Percentiles rank a stretch among this genome's conserved stretches.
Evolutionary conservation across 2,329 filamentous ascomycete genomes (phyloP).

Genomic region (Talaromyces pinophilus): DNA sequence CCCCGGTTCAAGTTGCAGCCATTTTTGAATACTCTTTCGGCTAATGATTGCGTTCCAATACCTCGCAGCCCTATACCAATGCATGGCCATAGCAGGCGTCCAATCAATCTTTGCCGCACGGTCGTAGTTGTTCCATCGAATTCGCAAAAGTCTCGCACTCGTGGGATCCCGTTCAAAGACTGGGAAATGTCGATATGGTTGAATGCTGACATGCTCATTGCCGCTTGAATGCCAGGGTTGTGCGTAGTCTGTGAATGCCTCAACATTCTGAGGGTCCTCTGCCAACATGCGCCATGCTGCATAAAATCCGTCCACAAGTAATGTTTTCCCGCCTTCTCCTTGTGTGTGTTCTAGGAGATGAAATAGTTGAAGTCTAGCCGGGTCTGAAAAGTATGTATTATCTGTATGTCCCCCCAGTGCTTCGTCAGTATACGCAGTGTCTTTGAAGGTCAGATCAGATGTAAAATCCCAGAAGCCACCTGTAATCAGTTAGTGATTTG

Average conservation of each 20-base stretch:
- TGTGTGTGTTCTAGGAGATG: constrained; percentile 79
- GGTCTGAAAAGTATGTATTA: constrained; percentile 93
- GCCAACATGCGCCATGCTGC: constrained; percentile 63
- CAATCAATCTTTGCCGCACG: constrained; percentile 67
- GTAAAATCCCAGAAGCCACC: constrained; percentile 83
- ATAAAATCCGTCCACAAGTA: constrained; percentile 84
- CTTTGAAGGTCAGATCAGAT: constrained; percentile 80
- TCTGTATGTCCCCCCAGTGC: constrained; percentile 86
- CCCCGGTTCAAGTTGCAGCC: constrained; percentile 80
- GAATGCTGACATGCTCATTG: constrained; percentile 78
- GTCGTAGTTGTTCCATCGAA: constrained; percentile 95
- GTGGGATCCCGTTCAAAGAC: constrained; percentile 65
- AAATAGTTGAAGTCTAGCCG: constrained; percentile 86
- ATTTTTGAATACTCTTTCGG: constrained; percentile 58
- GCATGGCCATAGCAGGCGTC: constrained; percentile 49
- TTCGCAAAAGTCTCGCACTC: constrained; percentile 55
- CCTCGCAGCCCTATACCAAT: constrained; percentile 79
- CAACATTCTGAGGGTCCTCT: constrained; percentile 59
- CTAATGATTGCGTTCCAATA: constrained; percentile 72
- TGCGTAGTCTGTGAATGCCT: constrained; percentile 56
- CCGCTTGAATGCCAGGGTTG: constrained; percentile 83
- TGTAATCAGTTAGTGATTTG: constrained; percentile 17
- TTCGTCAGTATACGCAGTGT: constrained; percentile 88
- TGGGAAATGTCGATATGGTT: constrained; percentile 68
- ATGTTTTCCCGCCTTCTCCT: constrained; percentile 67